phyloP scores from a whole-genome alignment of 306 rosid species.

The Vicia sativa region DNA sequence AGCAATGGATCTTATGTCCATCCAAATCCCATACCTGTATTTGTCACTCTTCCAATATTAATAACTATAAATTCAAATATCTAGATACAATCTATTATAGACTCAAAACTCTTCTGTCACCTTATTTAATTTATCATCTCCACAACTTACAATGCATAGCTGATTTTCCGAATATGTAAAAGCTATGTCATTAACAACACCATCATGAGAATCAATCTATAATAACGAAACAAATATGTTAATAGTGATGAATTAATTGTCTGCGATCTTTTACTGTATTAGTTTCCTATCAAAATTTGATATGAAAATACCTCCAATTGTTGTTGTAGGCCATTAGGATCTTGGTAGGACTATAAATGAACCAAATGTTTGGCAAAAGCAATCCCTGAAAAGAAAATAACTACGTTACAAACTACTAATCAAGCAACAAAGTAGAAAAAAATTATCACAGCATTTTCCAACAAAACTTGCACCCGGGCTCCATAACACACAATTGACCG shows the following conservation, averaged over 20 bases:
- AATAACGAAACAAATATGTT: not conserved
- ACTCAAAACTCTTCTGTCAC: conserved; percentile 38
- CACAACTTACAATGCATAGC: conserved; percentile 66
- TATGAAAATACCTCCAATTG: conserved; percentile 52
- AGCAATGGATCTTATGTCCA: conserved; percentile 58
- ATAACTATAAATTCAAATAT: conserved; percentile 8
- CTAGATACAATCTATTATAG: not conserved
- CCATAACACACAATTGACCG: conserved; percentile 71
- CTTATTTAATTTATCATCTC: conserved; percentile 80
- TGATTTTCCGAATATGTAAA: conserved; percentile 60
- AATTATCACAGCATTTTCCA: conserved; percentile 52
- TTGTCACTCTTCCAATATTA: conserved; percentile 20
- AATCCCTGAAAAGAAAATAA: conserved; percentile 56
- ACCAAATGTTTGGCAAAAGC: conserved; percentile 74
- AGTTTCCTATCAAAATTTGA: conserved; percentile 10
- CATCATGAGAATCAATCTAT: conserved; percentile 73
- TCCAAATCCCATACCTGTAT: conserved; percentile 79
- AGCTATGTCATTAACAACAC: conserved; percentile 75
- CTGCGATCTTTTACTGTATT: not conserved
- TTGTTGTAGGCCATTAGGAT: conserved; percentile 48
- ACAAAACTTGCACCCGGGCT: conserved; percentile 66
- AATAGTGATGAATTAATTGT: conserved; percentile 12
- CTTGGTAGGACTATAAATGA: conserved; percentile 61
- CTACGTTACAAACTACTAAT: conserved; percentile 10
- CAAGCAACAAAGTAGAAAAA: conserved; percentile 2